Conservation (phyloP, 2,329 filamentous ascomycete genomes). For the Moelleriella libera region DNA sequence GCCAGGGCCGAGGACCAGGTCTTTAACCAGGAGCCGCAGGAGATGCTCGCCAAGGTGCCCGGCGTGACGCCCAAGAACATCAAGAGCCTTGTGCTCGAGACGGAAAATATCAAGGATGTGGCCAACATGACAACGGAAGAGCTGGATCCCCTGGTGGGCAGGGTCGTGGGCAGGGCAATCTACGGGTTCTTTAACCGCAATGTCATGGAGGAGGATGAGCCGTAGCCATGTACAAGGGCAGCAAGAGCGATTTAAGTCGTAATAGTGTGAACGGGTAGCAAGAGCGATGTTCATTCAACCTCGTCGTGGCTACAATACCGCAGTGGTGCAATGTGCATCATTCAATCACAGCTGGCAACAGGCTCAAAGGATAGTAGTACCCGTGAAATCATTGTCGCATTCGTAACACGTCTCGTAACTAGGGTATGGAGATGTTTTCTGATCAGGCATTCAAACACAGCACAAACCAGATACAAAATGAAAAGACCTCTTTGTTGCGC, state of each 20-base stretch:
- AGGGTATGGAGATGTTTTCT: too few relatives aligned
- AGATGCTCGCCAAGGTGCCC: constrained; percentile 77
- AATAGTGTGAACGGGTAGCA: too few relatives aligned
- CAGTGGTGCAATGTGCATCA: too few relatives aligned
- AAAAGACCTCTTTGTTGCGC: too few relatives aligned
- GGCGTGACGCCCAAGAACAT: constrained; percentile 73
- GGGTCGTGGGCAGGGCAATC: constrained; percentile 59
- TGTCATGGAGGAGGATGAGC: constrained; percentile 38
- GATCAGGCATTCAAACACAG: too few relatives aligned
- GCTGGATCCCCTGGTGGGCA: constrained; percentile 61
- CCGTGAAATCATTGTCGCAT: too few relatives aligned
- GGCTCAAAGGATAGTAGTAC: too few relatives aligned
- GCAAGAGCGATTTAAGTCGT: too few relatives aligned
- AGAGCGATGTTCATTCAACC: too few relatives aligned
- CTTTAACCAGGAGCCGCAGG: constrained; percentile 76
- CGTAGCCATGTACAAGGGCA: constrained; percentile 5
- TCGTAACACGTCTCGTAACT: too few relatives aligned
- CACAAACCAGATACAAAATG: not conserved
- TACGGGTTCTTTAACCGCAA: constrained; percentile 65
- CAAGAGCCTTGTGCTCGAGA: constrained; percentile 54
- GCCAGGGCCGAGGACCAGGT: constrained; percentile 50
- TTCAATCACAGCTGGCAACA: too few relatives aligned
- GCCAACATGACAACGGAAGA: constrained; percentile 73
- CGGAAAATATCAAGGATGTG: constrained; percentile 65
- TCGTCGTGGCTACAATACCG: too few relatives aligned